Percentiles rank a stretch among this genome's conserved stretches.
Evolutionary conservation across 768 basidiomycete genomes (phyloP).

Genomic region (Favolaschia claudopus): DNA sequence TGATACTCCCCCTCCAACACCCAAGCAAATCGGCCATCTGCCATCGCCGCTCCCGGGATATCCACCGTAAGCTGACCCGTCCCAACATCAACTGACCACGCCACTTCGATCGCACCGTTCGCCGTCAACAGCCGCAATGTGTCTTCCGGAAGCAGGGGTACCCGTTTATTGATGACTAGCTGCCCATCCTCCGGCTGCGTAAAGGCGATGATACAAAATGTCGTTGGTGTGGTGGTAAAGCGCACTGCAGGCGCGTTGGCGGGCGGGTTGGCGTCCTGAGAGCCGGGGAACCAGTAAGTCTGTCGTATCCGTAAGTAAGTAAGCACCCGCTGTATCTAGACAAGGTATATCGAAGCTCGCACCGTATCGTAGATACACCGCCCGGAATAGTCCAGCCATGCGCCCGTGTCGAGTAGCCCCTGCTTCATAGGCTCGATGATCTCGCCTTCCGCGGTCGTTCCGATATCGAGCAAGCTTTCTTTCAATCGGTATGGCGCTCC

Average conservation of each 20-base stretch:
- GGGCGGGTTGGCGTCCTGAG: conserved; percentile 43
- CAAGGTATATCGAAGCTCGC: conserved; percentile 33
- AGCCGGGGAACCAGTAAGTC: conserved; percentile 58
- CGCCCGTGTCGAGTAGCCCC: conserved; percentile 57
- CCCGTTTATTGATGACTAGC: conserved; percentile 44
- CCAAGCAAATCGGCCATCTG: too few relatives aligned
- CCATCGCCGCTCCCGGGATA: too few relatives aligned
- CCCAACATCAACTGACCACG: too few relatives aligned
- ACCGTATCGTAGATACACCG: conserved; percentile 62
- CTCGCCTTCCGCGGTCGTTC: conserved; percentile 62
- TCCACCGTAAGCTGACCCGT: too few relatives aligned
- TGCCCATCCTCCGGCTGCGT: conserved; percentile 40
- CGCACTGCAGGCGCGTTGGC: conserved; percentile 39
- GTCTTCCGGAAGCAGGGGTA: conserved; percentile 55
- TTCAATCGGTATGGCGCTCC: conserved; percentile 4
- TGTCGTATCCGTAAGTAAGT: too few relatives aligned
- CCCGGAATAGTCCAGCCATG: conserved; percentile 59
- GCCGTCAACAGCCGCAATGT: too few relatives aligned
- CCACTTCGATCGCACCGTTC: too few relatives aligned
- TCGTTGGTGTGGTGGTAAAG: conserved; percentile 57
- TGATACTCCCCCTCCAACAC: too few relatives aligned
- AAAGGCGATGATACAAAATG: conserved; percentile 60
- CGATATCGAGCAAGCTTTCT: conserved; percentile 59
- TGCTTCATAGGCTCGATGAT: conserved; percentile 57
- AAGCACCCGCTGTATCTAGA: neutral